These are phyloP conservation scores for Pseudogymnoascus sp. DNA, from an alignment of 2,329 filamentous ascomycete genomes.

Conservation along the genomic window DNA sequence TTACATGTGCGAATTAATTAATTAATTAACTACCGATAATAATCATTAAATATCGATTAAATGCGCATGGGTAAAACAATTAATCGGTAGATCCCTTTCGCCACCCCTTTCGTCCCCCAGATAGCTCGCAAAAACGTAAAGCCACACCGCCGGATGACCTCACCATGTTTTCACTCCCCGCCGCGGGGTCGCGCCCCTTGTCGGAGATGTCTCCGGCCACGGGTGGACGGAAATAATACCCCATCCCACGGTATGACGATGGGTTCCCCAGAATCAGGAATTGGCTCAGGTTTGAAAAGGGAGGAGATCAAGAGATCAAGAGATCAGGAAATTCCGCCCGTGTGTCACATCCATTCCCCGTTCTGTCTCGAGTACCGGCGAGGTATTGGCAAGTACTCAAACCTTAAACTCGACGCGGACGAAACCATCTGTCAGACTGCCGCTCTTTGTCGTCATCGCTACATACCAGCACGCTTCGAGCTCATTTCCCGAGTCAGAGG, in stretches of 20 bases:
- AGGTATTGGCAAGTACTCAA: neutral
- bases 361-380: neutral
- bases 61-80: constrained; percentile 1
- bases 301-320: neutral
- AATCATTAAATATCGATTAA: neutral
- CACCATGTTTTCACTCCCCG: neutral
- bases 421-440: neutral
- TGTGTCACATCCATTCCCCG: neutral
- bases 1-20: neutral
- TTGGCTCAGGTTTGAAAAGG: neutral
- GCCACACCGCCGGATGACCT: constrained; percentile 2
- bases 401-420: neutral
- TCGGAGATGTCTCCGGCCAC: neutral
- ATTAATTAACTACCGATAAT: neutral
- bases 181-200: neutral
- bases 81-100: neutral
- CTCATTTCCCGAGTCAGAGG: neutral
- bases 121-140: constrained; percentile 18
- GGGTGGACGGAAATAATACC: neutral
- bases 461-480: neutral
- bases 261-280: neutral
- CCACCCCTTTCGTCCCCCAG: constrained; percentile 21
- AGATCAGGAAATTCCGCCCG: neutral
- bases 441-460: neutral
- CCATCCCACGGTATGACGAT: neutral